A percentile compares a stretch with the other conserved stretches of the same genome.
Evolutionary conservation across 2,329 filamentous ascomycete species (phyloP).

Genomic region (Cryphonectria japonica): DNA sequence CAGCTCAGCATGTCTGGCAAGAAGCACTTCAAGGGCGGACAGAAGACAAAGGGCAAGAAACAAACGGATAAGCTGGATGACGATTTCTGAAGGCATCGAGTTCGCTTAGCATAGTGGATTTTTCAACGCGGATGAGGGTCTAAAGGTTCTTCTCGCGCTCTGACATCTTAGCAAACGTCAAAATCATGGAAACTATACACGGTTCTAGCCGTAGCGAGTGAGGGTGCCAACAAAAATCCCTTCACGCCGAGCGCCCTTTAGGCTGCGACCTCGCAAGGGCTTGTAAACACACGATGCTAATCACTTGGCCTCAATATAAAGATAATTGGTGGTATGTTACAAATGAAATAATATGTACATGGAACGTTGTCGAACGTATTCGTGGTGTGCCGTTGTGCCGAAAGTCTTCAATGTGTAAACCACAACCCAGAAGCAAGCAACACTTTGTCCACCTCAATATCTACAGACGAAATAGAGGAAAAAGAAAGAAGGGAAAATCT

Average conservation of each 20-base stretch:
- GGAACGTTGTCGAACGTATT: not conserved
- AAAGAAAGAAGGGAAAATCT: not conserved
- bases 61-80: constrained; percentile 46
- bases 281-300: not conserved
- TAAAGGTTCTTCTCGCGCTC: not conserved
- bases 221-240: not conserved
- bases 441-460: not conserved
- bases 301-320: not conserved
- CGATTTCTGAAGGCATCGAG: constrained; percentile 30
- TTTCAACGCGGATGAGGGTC: not conserved
- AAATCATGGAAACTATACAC: not conserved
- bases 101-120: not conserved
- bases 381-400: not conserved
- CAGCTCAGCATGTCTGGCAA: constrained; percentile 65
- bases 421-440: not conserved
- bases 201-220: not conserved
- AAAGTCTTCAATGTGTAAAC: not conserved
- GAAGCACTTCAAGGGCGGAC: constrained; percentile 91
- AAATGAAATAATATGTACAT: not conserved
- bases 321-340: not conserved
- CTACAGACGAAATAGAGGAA: not conserved
- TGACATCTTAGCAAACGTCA: not conserved
- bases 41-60: constrained; percentile 60
- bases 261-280: not conserved
- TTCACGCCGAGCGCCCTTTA: not conserved